Evolutionary conservation across 768 basidiomycete genomes (phyloP).

Genomic region (Calocybe cyanea): DNA sequence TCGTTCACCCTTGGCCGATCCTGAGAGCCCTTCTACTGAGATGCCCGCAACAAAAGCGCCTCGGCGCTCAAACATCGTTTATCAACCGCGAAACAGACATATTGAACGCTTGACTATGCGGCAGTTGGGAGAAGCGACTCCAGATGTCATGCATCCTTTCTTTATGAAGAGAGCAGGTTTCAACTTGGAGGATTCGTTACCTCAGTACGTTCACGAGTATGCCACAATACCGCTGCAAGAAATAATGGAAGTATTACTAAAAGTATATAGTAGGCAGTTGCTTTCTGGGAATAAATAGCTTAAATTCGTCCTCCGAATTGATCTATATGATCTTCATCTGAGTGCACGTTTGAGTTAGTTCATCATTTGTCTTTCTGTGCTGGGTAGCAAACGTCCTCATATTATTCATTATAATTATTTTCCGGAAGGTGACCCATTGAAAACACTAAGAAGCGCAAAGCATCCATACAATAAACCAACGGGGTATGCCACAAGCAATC

Average conservation of each 20-base stretch:
- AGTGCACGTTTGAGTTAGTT: too few relatives aligned
- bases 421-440: slow-evolving; percentile 44
- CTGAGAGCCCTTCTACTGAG: slow-evolving; percentile 11
- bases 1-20: slow-evolving; percentile 5
- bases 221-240: slow-evolving; percentile 80
- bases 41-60: slow-evolving; percentile 6
- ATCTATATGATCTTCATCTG: too few relatives aligned
- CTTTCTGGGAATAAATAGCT: slow-evolving; percentile 28
- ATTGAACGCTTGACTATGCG: slow-evolving; percentile 83
- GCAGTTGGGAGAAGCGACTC: slow-evolving; percentile 85
- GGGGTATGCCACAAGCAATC: slow-evolving; percentile 94
- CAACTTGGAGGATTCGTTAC: slow-evolving; percentile 79
- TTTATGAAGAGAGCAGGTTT: slow-evolving; percentile 85
- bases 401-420: slow-evolving; percentile 17
- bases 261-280: slow-evolving; percentile 74
- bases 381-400: too few relatives aligned
- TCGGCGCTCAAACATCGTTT: slow-evolving; percentile 36
- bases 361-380: too few relatives aligned
- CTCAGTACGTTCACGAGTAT: slow-evolving; percentile 84
- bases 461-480: slow-evolving; percentile 92
- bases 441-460: slow-evolving; percentile 90
- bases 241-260: slow-evolving; percentile 77
- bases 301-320: background rate
- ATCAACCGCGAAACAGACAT: slow-evolving; percentile 52
- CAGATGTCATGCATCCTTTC: slow-evolving; percentile 84